Evolutionary conservation across 2,329 filamentous ascomycete species (phyloP), one percentile per base, ranked within the genome.

Genomic region (Nannizziopsis arthrosporioides): DNA sequence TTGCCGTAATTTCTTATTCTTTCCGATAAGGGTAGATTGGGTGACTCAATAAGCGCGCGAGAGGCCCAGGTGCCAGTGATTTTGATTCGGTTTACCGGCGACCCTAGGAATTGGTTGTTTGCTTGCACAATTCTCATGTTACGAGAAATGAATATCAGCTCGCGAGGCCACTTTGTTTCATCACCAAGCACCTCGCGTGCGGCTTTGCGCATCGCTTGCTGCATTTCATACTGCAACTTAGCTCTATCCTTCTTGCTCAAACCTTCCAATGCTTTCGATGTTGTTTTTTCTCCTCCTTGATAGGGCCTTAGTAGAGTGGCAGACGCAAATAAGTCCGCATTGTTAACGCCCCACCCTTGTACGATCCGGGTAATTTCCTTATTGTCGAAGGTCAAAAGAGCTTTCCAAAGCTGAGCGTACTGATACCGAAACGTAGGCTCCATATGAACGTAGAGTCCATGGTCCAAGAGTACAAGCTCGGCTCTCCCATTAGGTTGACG

Each of bases 371-470:
- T 65, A 46, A 96, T 81, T 1, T 84, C 85, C 17, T 75, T 71
- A 67, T 95, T 94, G 72, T 98, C 92, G 56, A 96, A 92, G 0
- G 87, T 88, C 72, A 96, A 80, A 9, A 98, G 77, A 0, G 84
- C 82, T 66, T 93, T 94, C 92, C 92, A 98, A 70, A 98, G 92
- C 3, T 78, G 72, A 14, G 82, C 81, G 65, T 96, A 96, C 63
- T 96, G 80, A 60, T 83, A 82, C 9, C 88, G 78, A 69, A 96
- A 94, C 51, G 78, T 72, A 1, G 84, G 82, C 18, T 78, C 74
- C 85, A 96, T 92, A 65, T 85, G 83, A 48, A 96, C 86, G 69
- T 98, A 98, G 5, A 98, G 78, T 0, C 92, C 92, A 66, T 98
- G 92, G 66, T 98, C 92, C 62, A 98, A 94, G 32, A 98, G 80